These are phyloP conservation scores for Komagataella pastoris DNA, from an alignment of 805 yeast species.

Conservation along the genomic window DNA sequence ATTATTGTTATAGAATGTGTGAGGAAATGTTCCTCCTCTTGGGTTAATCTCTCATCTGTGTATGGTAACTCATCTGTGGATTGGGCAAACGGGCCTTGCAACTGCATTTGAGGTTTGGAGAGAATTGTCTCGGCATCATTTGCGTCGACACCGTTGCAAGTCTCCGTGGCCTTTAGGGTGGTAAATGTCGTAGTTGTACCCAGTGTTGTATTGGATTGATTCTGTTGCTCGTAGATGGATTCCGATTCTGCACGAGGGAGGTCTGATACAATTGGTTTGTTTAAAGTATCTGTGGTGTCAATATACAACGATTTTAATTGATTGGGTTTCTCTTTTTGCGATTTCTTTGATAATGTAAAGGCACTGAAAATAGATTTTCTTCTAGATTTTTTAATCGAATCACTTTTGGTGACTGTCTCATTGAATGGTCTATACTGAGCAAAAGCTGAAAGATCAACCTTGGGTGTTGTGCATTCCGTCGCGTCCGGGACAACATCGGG, in stretches of 20 bases:
- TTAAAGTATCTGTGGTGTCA: background rate
- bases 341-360: slow-evolving; percentile 6
- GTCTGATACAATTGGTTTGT: background rate
- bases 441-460: background rate
- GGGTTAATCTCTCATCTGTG: background rate
- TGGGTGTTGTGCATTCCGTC: background rate
- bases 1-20: background rate
- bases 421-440: background rate
- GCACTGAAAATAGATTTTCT: slow-evolving; percentile 15
- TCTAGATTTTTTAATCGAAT: slow-evolving; percentile 4
- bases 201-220: slow-evolving; percentile 1
- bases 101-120: background rate
- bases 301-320: background rate
- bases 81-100: background rate
- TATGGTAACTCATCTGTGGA: background rate
- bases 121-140: background rate
- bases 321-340: background rate
- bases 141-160: background rate
- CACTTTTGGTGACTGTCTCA: background rate
- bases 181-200: slow-evolving; percentile 1
- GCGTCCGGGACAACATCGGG: background rate
- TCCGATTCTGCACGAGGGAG: background rate
- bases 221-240: background rate
- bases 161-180: slow-evolving; percentile 1
- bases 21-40: background rate